phyloP scores from a whole-genome alignment of 176 grass and related monocot species.

The Musa itinerans region DNA sequence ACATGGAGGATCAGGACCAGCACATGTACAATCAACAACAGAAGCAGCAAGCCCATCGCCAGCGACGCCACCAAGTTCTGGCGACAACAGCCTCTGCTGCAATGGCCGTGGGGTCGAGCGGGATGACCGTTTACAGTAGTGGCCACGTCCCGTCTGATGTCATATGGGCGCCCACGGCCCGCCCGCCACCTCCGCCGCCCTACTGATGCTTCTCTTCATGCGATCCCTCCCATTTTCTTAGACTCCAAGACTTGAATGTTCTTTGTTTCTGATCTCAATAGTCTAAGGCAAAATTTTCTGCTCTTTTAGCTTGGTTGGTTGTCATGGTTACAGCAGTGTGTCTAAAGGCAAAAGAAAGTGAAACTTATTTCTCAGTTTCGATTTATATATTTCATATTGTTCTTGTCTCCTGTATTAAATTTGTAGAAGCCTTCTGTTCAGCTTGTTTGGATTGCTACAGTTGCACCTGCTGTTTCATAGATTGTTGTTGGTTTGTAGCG shows the following conservation, averaged over 20 bases:
- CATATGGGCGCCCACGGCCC: conserved; percentile 50
- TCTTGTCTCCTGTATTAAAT: background rate
- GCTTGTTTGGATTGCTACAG: too few species aligned
- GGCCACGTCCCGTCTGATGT: conserved; percentile 43
- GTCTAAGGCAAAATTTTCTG: background rate
- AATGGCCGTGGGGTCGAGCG: conserved; percentile 28
- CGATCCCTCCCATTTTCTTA: too few species aligned
- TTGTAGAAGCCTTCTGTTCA: background rate
- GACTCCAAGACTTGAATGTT: background rate
- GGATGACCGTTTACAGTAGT: conserved; percentile 53
- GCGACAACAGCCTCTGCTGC: conserved; percentile 9
- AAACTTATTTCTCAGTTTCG: background rate
- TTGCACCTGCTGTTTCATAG: background rate
- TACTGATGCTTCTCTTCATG: conserved; percentile 26
- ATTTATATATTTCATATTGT: background rate
- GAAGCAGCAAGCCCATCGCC: conserved; percentile 13
- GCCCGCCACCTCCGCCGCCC: conserved; percentile 46
- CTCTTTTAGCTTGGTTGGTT: background rate
- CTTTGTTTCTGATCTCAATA: background rate
- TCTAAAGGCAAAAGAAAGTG: background rate
- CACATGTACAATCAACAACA: conserved; percentile 25
- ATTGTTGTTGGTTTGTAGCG: background rate
- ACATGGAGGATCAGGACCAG: conserved; percentile 7
- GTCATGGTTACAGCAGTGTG: background rate
- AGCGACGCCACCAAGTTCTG: conserved; percentile 16